Percentiles rank a stretch among this genome's conserved stretches.
Conservation (phyloP, 345 rosid species). For the Ceriops decandra region DNA sequence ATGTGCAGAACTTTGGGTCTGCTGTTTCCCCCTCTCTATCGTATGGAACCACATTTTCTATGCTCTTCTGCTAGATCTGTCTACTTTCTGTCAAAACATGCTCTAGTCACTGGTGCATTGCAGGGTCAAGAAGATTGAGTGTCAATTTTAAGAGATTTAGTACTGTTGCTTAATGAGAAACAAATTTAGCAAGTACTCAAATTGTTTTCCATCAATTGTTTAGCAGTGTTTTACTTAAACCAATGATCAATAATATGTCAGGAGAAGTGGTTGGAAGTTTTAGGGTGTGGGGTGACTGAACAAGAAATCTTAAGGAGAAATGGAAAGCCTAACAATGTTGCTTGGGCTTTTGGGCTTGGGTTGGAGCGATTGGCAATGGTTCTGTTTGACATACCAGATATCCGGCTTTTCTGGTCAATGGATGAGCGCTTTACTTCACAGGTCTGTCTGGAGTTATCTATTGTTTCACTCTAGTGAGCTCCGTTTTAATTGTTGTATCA, state of each 20-base stretch:
- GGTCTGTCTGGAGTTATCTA: conserved; percentile 34
- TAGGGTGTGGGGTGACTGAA: conserved; percentile 96
- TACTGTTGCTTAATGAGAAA: too few species aligned
- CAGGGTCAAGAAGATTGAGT: too few species aligned
- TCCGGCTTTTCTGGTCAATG: conserved; percentile 86
- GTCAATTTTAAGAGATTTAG: too few species aligned
- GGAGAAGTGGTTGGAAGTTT: conserved; percentile 95
- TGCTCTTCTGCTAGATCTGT: not conserved
- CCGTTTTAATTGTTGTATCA: not conserved
- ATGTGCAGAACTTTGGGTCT: not conserved
- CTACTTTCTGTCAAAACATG: not conserved
- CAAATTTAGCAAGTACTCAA: not conserved
- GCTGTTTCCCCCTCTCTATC: not conserved
- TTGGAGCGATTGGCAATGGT: conserved; percentile 95
- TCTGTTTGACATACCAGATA: conserved; percentile 93
- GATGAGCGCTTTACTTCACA: conserved; percentile 88
- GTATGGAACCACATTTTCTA: not conserved
- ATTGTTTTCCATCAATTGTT: not conserved
- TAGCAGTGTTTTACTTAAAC: conserved; percentile 20
- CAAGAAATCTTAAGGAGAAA: conserved; percentile 70
- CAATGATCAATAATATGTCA: conserved; percentile 29
- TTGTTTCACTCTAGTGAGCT: not conserved
- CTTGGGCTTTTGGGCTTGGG: conserved; percentile 99
- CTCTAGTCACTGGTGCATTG: not conserved
- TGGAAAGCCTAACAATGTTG: conserved; percentile 63